Evolutionary conservation across 495 filamentous ascomycete species (phyloP), one percentile per base, ranked within the genome.

Genomic region (Aspergillus incahuasiensis): DNA sequence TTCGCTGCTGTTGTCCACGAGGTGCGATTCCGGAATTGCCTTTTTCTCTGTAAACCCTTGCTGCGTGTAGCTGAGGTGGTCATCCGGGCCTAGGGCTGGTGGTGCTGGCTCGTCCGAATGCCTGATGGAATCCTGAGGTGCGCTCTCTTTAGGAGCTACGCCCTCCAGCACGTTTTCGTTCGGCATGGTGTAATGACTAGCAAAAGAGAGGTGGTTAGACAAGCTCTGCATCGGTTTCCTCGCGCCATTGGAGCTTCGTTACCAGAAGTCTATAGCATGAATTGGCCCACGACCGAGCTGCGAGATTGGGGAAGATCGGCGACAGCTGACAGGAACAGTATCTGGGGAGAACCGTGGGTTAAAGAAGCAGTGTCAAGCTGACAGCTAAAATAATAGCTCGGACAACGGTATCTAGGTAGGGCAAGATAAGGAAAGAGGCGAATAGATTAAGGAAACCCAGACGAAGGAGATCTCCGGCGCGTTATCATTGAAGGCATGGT

Each of bases 51-150:
- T 60, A 11, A 66, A 66, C 0, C 65, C 67, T 34, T 70, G 73
- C 34, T 71, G 73, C 19, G 77, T 69, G 54, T 83, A 81, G 44
- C 71, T 67, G 22, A 79, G 63, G 39, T 83, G 72, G 13, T 40
- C 12, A 9, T 73, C 39, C 22, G 45, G 21, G n/a, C 5, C 38
- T 13, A 25, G 9, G 9, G 38, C 24, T 32, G 34, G 21, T 6
- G 22, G 13, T 15, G 34, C 6, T 7, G 38, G n/a, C n/a, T 24
- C 30, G 9, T 38, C 16, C 22, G 22, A 20, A 47, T 16, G 39
- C 35, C 45, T 28, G 35, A 52, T 52, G 22, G 38, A 24, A 56
- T 49, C 54, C 11, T 44, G 28, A 6, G 30, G 24, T 13, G 46
- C 11, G 25, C 9, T 45, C 20, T 45, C 46, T 38, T 18, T 34